Evolutionary conservation across 768 basidiomycete species (phyloP).

Genomic region (Tephrocybe sp.): DNA sequence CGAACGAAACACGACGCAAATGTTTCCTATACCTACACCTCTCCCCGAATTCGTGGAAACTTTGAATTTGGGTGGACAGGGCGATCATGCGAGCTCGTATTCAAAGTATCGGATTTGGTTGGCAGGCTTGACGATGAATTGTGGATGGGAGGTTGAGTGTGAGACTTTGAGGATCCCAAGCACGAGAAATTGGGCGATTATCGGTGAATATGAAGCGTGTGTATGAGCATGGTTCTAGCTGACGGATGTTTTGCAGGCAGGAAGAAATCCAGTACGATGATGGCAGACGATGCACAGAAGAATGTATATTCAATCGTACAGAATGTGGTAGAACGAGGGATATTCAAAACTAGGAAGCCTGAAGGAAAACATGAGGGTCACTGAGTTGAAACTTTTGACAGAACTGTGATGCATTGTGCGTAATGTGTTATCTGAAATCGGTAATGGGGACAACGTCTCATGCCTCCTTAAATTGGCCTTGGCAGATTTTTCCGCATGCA

Average conservation of each 20-base stretch:
- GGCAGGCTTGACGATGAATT: conserved; percentile 63
- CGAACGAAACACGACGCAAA: conserved; percentile 43
- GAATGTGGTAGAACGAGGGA: conserved; percentile 55
- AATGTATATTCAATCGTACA: conserved; percentile 54
- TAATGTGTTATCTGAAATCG: too few species aligned
- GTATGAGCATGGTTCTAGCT: background rate
- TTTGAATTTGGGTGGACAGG: conserved; percentile 63
- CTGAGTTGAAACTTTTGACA: background rate
- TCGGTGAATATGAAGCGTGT: conserved; percentile 53
- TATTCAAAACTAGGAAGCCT: conserved; percentile 70
- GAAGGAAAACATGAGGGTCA: conserved; percentile 54
- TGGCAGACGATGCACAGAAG: conserved; percentile 28
- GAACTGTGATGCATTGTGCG: too few species aligned
- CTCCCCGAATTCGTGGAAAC: conserved; percentile 25
- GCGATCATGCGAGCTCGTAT: conserved; percentile 65
- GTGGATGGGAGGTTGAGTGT: conserved; percentile 86
- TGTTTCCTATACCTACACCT: conserved; percentile 28
- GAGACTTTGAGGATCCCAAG: conserved; percentile 89
- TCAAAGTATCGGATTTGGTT: conserved; percentile 87
- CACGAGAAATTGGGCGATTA: conserved; percentile 89
- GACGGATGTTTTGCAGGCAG: conserved; percentile 9
- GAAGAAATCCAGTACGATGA: conserved; percentile 27
- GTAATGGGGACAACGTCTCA: too few species aligned
- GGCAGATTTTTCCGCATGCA: too few species aligned
- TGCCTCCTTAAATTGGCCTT: too few species aligned